Percentiles rank a stretch among this genome's conserved stretches.
These are phyloP conservation scores for Vigna reflexopilosa DNA, from an alignment of 306 rosid genomes.

Conservation along the genomic window DNA sequence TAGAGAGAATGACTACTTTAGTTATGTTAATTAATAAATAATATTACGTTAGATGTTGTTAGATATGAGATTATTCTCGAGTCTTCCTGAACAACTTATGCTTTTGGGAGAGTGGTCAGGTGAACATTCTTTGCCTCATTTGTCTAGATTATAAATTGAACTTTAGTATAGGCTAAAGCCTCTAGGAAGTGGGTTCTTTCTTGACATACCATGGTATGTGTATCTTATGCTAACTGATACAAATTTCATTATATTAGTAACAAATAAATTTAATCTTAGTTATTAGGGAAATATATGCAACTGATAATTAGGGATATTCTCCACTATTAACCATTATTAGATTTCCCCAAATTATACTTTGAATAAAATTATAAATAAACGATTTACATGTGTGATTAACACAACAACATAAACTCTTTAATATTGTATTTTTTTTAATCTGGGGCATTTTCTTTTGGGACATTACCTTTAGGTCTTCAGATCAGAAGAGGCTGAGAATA, in stretches of 20 bases:
- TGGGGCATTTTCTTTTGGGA: constrained; percentile 56
- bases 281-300: too few relatives aligned
- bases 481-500: constrained; percentile 98
- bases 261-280: too few relatives aligned
- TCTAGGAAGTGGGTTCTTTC: constrained; percentile 26
- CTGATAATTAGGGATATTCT: too few relatives aligned
- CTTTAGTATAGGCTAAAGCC: neutral
- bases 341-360: too few relatives aligned
- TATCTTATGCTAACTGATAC: constrained; percentile 34
- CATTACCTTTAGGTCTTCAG: constrained; percentile 88
- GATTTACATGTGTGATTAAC: too few relatives aligned
- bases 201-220: constrained; percentile 10
- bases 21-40: constrained; percentile 31
- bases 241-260: neutral
- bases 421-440: neutral
- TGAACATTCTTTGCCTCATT: neutral
- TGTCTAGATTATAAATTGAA: neutral
- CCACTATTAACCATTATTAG: too few relatives aligned
- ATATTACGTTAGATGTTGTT: constrained; percentile 8
- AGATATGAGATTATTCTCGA: constrained; percentile 1
- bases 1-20: constrained; percentile 17
- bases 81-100: neutral
- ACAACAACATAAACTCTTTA: too few relatives aligned
- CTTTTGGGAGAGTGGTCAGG: neutral
- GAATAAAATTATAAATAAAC: too few relatives aligned